phyloP scores from a whole-genome alignment of 2,329 filamentous ascomycete genomes.

The Sordariomycetes sp. region DNA sequence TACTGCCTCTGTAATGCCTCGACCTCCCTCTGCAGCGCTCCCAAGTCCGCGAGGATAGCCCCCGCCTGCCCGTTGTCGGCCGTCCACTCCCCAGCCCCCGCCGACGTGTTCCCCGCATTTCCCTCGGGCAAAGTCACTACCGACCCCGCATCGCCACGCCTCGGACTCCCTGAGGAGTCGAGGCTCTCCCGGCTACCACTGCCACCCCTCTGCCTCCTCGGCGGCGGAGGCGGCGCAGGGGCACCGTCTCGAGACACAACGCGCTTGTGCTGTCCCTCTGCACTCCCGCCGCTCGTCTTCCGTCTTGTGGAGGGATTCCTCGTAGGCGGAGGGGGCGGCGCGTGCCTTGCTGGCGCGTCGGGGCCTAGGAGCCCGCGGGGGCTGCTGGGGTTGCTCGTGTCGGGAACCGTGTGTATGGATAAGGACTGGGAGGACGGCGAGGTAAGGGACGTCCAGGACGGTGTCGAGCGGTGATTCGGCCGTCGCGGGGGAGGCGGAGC shows the following conservation, averaged over 20 bases:
- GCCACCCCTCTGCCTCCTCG: conserved; percentile 29
- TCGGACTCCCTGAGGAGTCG: conserved; percentile 15
- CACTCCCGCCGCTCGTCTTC: conserved; percentile 26
- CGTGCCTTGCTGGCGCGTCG: conserved; percentile 7
- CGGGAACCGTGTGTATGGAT: conserved; percentile 9
- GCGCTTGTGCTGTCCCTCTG: conserved; percentile 20
- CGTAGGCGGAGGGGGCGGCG: conserved; percentile 27
- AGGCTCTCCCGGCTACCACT: conserved; percentile 31
- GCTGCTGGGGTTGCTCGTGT: conserved; percentile 1
- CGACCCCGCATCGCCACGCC: conserved; percentile 13
- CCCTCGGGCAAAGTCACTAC: neutral
- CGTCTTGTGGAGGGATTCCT: conserved; percentile 29
- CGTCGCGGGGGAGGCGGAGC: conserved; percentile 43
- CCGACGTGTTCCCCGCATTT: conserved; percentile 7
- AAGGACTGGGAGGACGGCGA: conserved; percentile 6
- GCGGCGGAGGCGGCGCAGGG: conserved; percentile 32
- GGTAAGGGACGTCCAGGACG: conserved; percentile 10
- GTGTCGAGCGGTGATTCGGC: conserved; percentile 19
- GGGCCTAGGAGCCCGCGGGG: neutral
- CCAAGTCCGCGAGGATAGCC: conserved; percentile 61
- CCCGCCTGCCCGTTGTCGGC: conserved; percentile 19
- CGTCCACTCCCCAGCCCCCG: conserved; percentile 3
- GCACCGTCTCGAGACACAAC: conserved; percentile 7
- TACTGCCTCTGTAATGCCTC: conserved; percentile 36
- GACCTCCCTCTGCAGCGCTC: conserved; percentile 61